These are phyloP conservation scores for Rhododendron mucronatum DNA, from an alignment of 148 eudicot genomes.

Conservation along the genomic window DNA sequence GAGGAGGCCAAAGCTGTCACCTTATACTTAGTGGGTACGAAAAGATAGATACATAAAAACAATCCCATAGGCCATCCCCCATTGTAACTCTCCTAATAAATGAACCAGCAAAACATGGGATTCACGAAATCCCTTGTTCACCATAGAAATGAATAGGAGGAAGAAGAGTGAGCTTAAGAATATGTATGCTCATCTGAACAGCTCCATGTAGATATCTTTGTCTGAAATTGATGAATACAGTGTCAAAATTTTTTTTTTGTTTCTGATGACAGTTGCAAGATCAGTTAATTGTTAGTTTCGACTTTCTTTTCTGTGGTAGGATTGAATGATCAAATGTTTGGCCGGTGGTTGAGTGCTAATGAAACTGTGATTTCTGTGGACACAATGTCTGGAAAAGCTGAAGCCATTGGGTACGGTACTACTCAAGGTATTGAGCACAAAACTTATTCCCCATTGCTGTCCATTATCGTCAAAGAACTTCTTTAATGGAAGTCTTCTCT, in stretches of 20 bases:
- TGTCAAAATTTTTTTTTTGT: background rate
- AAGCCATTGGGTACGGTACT: slow-evolving; percentile 65
- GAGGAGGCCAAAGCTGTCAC: background rate
- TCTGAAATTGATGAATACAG: slow-evolving; percentile 1
- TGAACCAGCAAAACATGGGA: background rate
- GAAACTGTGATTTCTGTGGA: slow-evolving; percentile 56
- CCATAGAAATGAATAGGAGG: background rate
- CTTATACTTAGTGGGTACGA: background rate
- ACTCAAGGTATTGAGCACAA: slow-evolving; percentile 33
- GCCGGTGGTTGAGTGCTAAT: slow-evolving; percentile 66
- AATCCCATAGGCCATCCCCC: background rate
- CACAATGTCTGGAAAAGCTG: slow-evolving; percentile 60
- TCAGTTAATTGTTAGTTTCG: background rate
- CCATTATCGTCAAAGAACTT: background rate
- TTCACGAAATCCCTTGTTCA: background rate
- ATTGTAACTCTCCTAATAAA: background rate
- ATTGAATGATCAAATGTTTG: slow-evolving; percentile 37
- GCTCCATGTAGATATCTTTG: background rate
- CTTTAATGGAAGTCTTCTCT: slow-evolving; percentile 1
- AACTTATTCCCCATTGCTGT: background rate
- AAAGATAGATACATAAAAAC: background rate
- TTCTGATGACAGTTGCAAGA: background rate
- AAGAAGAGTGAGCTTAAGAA: background rate
- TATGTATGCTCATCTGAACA: background rate
- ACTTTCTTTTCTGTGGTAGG: slow-evolving; percentile 25